Evolutionary conservation across 441 rosid species (phyloP), one percentile per base, ranked within the genome.

Genomic region (Jatropha multifida): DNA sequence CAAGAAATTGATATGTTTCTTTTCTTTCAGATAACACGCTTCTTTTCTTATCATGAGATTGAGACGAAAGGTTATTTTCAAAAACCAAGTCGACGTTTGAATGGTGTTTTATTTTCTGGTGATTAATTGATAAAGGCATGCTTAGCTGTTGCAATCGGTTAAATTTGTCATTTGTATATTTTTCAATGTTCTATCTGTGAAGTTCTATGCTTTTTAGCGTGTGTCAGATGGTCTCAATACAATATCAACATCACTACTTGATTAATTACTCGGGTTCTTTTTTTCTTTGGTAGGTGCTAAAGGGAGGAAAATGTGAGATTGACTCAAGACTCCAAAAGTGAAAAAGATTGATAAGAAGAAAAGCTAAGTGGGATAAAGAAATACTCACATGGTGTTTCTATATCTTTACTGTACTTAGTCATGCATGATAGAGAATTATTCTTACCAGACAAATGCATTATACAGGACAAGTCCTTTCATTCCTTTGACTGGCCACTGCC

Each of bases 361-460:
- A 79, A 70, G 81, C 65, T 15, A 59, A 73, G 80, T 80, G 86
- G 83, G 68, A 68, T 41, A 69, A 67, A 80, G 72, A 81, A 65
- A 60, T 56, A 68, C 69, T 79, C 74, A 60, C 85, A 74, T 75
- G 81, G 68, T 37, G 69, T 77, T 79, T 72, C 83, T 68, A 66
- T 46, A 77, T 65, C 6, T 69, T 68, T 58, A 76, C 86, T 81
- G 86, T 81, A 71, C 75, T 70, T 32, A 69, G 77, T 65, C 85
- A 63, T 81, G 82, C 85, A 83, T 87, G 87, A 80, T 79, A 76
- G 81, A 75, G 74, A 83, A 73, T 76, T 82, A 58, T 60, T 73
- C 68, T 62, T 64, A 46, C 81, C 49, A 80, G 81, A 74, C 79
- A 80, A 78, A 69, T 70, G 80, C 76, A 79, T 71, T 58, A 73